Base-by-base conservation (phyloP, 1,284 basidiomycete species). In the Ceratobasidium papillatum region DNA sequence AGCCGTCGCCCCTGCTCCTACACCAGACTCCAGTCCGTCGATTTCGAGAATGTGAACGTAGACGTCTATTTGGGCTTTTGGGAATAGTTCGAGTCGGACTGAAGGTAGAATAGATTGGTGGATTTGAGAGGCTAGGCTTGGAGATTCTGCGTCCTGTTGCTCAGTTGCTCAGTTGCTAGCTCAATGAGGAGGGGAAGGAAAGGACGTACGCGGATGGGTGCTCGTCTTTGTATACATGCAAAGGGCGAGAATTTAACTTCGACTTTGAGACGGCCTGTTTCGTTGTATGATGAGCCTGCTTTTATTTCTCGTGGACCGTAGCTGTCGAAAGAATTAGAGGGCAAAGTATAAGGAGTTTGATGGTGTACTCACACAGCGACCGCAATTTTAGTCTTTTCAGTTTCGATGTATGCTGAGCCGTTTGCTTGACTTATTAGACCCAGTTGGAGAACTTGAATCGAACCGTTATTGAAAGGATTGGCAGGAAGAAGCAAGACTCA, bases 221-320 rank as follows among this genome's bases (percentile, higher is more conserved):
- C 90, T 79, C 91, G 87, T 76, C 97, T 86, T 34, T 86, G 85
- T 34, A 85, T 83, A 78, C 90, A 94, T 4, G 96, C 94, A 82
- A 98, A 99, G 0, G 98, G 97, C 0, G 97, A 89, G 80, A 97
- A 98, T 82, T 99, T 98, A 76, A 98, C 93, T 82, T 99, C 96
- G 1, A 99, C 94, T 77, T 96, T 98, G 74, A 99, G 83, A 75
- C 89, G 89, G 0, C 96, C 97, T 77, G 90, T 91, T 77, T 97
- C 93, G 76, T 87, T 94, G 81, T 95, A 99, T 1, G 88, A 82
- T 65, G 87, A 59, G 17, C 68, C 84, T 77, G 87, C 89, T 85
- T 92, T 94, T 32, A 92, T 89, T 80, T 96, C 96, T 74, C 96
- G 89, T 9, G 97, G 98, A 0, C 97, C 97, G 82, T 98, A 98